phyloP scores from a whole-genome alignment of 2,329 filamentous ascomycete genomes.

The Basipetospora chlamydospora region DNA sequence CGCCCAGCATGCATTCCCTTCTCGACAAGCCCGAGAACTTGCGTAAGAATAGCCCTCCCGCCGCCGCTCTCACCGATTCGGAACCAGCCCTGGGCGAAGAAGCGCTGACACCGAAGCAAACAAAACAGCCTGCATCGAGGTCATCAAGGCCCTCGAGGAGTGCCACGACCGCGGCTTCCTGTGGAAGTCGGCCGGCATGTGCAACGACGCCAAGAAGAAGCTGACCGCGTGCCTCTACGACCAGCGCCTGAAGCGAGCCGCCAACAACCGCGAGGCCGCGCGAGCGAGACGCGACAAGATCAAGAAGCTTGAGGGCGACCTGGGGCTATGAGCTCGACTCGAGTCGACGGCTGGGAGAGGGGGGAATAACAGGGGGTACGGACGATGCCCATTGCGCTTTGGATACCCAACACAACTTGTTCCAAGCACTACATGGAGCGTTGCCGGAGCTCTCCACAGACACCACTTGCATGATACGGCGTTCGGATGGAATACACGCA shows the following conservation, averaged over 20 bases:
- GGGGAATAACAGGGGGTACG: too few relatives aligned
- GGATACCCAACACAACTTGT: too few relatives aligned
- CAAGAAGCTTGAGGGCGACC: conserved; percentile 51
- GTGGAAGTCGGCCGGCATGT: conserved; percentile 80
- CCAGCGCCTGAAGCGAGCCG: conserved; percentile 66
- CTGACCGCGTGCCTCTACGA: conserved; percentile 75
- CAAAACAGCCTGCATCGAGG: conserved; percentile 76
- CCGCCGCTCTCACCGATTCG: too few relatives aligned
- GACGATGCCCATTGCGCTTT: too few relatives aligned
- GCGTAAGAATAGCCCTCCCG: conserved; percentile 7
- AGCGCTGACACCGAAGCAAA: too few relatives aligned
- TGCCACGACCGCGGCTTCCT: conserved; percentile 89
- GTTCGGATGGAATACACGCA: not conserved
- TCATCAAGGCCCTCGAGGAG: conserved; percentile 88
- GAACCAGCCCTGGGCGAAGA: not conserved
- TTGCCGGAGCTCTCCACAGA: too few relatives aligned
- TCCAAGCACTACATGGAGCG: too few relatives aligned
- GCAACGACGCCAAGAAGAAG: conserved; percentile 70
- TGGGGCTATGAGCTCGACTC: conserved; percentile 18
- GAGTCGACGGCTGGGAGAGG: not conserved
- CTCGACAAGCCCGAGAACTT: conserved; percentile 66
- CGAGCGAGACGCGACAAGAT: conserved; percentile 57
- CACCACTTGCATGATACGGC: too few relatives aligned
- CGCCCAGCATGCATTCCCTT: conserved; percentile 78
- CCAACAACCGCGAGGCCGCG: conserved; percentile 55